Evolutionary conservation across 108 stramenopile genomes (phyloP).

Genomic region (Schizochytrium sp.): DNA sequence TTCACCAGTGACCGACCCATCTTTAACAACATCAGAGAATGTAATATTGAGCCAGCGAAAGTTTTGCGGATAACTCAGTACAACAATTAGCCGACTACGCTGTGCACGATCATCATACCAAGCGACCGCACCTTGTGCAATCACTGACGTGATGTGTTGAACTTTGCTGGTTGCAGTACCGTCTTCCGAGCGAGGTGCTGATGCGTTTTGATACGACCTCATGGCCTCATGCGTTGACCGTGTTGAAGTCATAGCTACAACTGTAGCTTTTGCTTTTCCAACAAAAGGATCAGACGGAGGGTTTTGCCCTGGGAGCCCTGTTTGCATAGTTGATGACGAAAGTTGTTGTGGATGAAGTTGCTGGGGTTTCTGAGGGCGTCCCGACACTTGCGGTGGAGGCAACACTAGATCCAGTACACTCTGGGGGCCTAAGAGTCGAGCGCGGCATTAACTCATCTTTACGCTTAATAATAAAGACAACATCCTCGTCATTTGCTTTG

Average conservation of each 20-base stretch:
- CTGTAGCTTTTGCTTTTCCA: not conserved
- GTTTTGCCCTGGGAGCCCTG: not conserved
- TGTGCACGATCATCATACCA: constrained; percentile 3
- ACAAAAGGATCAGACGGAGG: not conserved
- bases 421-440: constrained; percentile 1
- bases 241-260: constrained; percentile 44
- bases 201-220: constrained; percentile 11
- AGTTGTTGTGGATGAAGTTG: not conserved
- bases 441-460: constrained; percentile 23
- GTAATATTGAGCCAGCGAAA: constrained; percentile 53
- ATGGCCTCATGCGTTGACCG: constrained; percentile 48
- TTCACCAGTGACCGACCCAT: not conserved
- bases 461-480: constrained; percentile 16
- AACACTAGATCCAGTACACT: not conserved
- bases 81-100: constrained; percentile 12
- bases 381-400: not conserved
- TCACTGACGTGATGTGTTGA: constrained; percentile 56
- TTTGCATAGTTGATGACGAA: not conserved
- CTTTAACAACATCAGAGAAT: constrained; percentile 29
- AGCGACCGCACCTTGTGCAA: constrained; percentile 16
- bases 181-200: not conserved
- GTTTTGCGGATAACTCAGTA: constrained; percentile 34
- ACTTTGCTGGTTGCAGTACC: not conserved
- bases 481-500: constrained; percentile 20
- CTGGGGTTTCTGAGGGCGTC: not conserved